Base-by-base conservation (phyloP, 306 rosid species). In the Albizia julibrissin region DNA sequence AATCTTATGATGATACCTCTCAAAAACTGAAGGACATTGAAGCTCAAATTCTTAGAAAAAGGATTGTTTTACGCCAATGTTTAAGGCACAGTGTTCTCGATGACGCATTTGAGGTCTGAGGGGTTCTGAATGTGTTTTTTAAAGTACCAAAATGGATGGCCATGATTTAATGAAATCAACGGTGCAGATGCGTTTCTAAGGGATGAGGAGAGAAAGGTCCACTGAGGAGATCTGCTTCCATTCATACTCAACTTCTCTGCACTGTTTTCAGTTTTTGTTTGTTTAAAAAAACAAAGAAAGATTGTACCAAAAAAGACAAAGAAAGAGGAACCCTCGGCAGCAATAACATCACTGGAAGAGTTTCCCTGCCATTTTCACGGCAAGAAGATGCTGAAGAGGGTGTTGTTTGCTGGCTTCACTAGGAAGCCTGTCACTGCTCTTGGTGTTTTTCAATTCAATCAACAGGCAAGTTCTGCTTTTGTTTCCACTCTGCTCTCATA, bases 1-100 rank as follows among this genome's bases (percentile, higher is more conserved):
- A 0, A 33, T 33, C 34, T 33, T 33, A 33, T 33, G 34, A 33
- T 72, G 99, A 93, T 26, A 91, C 93, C n/a, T 91, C 98, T 1
- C 81, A 91, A 56, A 95, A 91, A 73, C 98, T 95, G 61, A 88
- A 80, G 81, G 99, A 95, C 65, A 82, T 92, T 43, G 99, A 95
- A 86, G 91, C 89, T 82, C 97, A 92, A 86, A 93, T 95, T 75
- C 92, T 95, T 82, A 91, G 96, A 88, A 95, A 95, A 89, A 91
- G 99, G 87, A 93, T 89, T 81, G 98, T 93, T 84, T 91, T 92
- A 67, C 97, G 99, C 69, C 98, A 93, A 78, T 95, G 5, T 34
- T 34, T 5, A 34, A 34, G 39, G 39, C 39, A 34, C 39, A 34
- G 7, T 3, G 39, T 34, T 34, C 39, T 34, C 39, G 39, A 34